These are phyloP conservation scores for Stephanocyclus meneghinianus DNA, from an alignment of 352 stramenopile species.

Conservation along the genomic window DNA sequence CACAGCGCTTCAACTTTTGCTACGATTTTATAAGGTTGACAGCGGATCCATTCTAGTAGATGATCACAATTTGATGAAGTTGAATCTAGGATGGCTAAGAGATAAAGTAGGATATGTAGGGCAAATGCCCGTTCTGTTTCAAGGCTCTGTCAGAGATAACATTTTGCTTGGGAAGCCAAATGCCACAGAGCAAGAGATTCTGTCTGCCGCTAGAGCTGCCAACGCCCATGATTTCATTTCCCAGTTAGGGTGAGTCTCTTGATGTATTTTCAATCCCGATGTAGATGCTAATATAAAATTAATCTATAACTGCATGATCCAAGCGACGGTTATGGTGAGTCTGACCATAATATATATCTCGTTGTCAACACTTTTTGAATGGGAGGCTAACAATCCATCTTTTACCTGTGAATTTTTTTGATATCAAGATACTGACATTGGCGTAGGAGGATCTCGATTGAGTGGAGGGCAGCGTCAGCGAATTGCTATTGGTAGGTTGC, in stretches of 20 bases:
- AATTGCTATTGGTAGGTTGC: conserved; percentile 85
- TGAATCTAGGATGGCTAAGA: conserved; percentile 64
- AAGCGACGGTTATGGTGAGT: background rate
- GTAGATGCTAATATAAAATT: background rate
- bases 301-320: background rate
- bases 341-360: too few relatives aligned
- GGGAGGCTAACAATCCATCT: too few relatives aligned
- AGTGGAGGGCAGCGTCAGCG: conserved; percentile 89
- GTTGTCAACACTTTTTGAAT: too few relatives aligned
- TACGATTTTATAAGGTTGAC: conserved; percentile 67
- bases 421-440: conserved; percentile 9
- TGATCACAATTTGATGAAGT: conserved; percentile 15
- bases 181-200: conserved; percentile 59
- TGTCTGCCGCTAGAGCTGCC: conserved; percentile 73
- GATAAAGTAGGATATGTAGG: conserved; percentile 9
- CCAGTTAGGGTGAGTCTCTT: background rate
- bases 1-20: conserved; percentile 79
- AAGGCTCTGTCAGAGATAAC: background rate
- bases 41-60: background rate
- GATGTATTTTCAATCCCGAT: background rate
- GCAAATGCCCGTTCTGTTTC: background rate
- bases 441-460: background rate
- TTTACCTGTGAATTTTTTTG: too few relatives aligned
- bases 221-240: conserved; percentile 59
- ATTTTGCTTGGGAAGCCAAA: background rate